Evolutionary conservation across 331 rosid species (phyloP).

Genomic region (Prunus yedoensis): DNA sequence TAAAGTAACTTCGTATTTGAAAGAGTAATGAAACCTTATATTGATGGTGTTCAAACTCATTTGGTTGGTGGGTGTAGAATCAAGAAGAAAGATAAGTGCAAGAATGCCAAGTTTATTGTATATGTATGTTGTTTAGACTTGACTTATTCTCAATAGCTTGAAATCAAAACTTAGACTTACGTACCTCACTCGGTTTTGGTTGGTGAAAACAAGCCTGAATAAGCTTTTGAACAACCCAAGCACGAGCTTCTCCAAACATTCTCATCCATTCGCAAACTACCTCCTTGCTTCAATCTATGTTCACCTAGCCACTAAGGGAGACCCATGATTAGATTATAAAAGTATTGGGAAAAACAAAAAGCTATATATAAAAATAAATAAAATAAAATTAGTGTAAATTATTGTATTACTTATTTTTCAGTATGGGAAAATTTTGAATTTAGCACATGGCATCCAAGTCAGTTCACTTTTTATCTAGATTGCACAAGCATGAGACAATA

Average conservation of each 20-base stretch:
- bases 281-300: not conserved
- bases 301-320: not conserved
- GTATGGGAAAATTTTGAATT: too few relatives aligned
- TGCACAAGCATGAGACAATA: too few relatives aligned
- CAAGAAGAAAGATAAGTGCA: slow-evolving; percentile 19
- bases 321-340: not conserved
- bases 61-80: slow-evolving; percentile 25
- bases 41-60: not conserved
- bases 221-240: slow-evolving; percentile 13
- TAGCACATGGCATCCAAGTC: too few relatives aligned
- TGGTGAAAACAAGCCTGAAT: slow-evolving; percentile 15
- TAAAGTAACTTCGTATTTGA: not conserved
- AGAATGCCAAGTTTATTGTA: slow-evolving; percentile 12
- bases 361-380: not conserved
- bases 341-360: not conserved
- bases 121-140: slow-evolving; percentile 18
- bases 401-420: too few relatives aligned
- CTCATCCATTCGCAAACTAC: slow-evolving; percentile 7
- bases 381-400: too few relatives aligned
- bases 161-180: not conserved
- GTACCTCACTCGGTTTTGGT: slow-evolving; percentile 19
- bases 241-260: slow-evolving; percentile 20
- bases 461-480: too few relatives aligned
- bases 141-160: slow-evolving; percentile 25
- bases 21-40: not conserved